Conservation (phyloP, 2,329 filamentous ascomycete species). For the Arthrobotrys entomopaga region DNA sequence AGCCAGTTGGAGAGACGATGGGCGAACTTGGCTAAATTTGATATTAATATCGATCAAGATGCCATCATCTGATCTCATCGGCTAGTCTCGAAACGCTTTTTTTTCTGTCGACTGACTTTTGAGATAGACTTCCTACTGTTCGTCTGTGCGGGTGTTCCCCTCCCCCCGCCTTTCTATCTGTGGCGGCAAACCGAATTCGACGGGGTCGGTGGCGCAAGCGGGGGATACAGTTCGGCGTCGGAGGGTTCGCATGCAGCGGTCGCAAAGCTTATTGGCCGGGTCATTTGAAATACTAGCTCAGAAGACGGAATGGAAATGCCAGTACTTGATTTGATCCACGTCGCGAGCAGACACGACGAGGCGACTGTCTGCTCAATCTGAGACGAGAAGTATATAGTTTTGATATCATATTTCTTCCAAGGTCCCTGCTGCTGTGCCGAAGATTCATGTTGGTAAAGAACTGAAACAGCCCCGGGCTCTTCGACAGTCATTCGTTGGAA, state of each 20-base stretch:
- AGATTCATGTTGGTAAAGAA: neutral
- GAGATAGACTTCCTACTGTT: neutral
- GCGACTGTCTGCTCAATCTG: neutral
- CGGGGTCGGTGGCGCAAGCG: slow-evolving; percentile 43
- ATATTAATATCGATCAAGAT: slow-evolving; percentile 4
- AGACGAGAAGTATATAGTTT: neutral
- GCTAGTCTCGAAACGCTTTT: slow-evolving; percentile 21
- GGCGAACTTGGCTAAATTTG: slow-evolving; percentile 40
- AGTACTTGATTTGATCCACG: neutral
- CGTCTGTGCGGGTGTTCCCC: slow-evolving; percentile 9
- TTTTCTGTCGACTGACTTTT: slow-evolving; percentile 1
- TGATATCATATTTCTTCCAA: too few relatives aligned
- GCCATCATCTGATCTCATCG: slow-evolving; percentile 46
- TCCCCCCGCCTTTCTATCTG: slow-evolving; percentile 33
- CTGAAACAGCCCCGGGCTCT: slow-evolving; percentile 1
- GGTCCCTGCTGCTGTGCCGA: too few relatives aligned
- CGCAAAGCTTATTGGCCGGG: slow-evolving; percentile 40
- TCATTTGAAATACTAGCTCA: neutral
- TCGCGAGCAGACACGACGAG: neutral
- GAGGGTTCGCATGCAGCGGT: slow-evolving; percentile 34
- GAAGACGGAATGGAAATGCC: slow-evolving; percentile 6
- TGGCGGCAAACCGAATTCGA: slow-evolving; percentile 54
- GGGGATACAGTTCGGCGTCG: slow-evolving; percentile 8
- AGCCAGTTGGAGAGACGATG: slow-evolving; percentile 1
- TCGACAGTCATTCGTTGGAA: neutral